Conservation (phyloP, 1,284 basidiomycete species). For the Meira nashicola region DNA sequence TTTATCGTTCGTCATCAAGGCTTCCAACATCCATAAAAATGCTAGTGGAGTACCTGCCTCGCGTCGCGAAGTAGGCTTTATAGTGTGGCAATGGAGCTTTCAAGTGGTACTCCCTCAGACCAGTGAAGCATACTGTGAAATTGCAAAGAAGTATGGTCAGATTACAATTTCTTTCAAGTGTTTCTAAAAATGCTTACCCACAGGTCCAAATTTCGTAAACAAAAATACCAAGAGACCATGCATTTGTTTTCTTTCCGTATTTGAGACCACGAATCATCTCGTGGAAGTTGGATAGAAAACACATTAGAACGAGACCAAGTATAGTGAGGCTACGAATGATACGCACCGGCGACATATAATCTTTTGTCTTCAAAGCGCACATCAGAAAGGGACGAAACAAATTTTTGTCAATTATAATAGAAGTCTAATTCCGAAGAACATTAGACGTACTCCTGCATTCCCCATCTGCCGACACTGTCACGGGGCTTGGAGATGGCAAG, state of each 20-base stretch:
- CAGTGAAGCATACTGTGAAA: too few relatives aligned
- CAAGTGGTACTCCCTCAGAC: too few relatives aligned
- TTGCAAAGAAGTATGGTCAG: too few relatives aligned
- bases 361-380: background rate
- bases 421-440: background rate
- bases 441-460: background rate
- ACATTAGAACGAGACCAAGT: too few relatives aligned
- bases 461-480: background rate
- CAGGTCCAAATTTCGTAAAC: background rate
- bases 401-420: background rate
- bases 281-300: background rate
- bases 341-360: background rate
- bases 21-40: too few relatives aligned
- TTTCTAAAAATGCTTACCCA: background rate
- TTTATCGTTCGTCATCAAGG: too few relatives aligned
- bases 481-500: background rate
- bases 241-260: background rate
- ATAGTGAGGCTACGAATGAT: too few relatives aligned
- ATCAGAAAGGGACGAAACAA: background rate
- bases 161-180: too few relatives aligned
- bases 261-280: background rate
- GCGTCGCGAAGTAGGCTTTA: too few relatives aligned
- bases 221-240: background rate
- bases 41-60: too few relatives aligned
- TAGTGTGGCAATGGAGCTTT: too few relatives aligned